These are phyloP conservation scores for Moniliella sp. DNA, from an alignment of 1,284 basidiomycete genomes.

Conservation along the genomic window DNA sequence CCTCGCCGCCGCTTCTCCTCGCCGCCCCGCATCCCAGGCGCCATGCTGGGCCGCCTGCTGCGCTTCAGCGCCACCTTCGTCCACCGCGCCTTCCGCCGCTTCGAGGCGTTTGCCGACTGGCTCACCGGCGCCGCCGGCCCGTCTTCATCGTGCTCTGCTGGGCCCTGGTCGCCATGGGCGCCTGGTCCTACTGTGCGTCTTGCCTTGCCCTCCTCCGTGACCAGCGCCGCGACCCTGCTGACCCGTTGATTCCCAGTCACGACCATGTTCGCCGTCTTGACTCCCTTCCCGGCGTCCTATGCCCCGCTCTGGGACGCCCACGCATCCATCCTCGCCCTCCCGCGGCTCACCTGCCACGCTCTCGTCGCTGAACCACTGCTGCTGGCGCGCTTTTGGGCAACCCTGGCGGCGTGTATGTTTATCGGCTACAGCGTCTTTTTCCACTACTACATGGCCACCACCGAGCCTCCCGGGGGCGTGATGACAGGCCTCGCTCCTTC, in stretches of 20 bases:
- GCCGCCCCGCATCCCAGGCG: too few species aligned
- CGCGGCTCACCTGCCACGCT: not conserved
- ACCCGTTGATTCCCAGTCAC: constrained; percentile 7
- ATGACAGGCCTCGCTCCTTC: constrained; percentile 9
- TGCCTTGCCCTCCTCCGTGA: not conserved
- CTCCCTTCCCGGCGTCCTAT: constrained; percentile 12
- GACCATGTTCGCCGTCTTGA: constrained; percentile 10
- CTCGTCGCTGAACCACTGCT: not conserved
- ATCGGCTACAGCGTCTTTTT: constrained; percentile 54
- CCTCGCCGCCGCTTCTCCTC: too few species aligned
- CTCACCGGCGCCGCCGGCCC: constrained; percentile 75
- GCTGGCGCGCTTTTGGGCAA: not conserved
- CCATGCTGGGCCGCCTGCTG: too few species aligned
- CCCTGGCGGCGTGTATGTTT: constrained; percentile 46
- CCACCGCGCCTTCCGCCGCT: constrained; percentile 60
- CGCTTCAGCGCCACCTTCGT: constrained; percentile 36
- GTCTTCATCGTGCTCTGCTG: constrained; percentile 54
- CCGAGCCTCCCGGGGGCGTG: constrained; percentile 37
- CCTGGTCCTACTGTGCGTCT: constrained; percentile 57
- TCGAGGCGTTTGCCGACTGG: constrained; percentile 56
- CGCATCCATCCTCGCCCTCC: not conserved
- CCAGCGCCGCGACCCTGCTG: not conserved
- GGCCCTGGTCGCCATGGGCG: constrained; percentile 48
- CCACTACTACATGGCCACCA: constrained; percentile 67
- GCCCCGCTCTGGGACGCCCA: constrained; percentile 5